Evolutionary conservation across 2,329 filamentous ascomycete species (phyloP).

Genomic region (Aspergillus novoparasiticus): DNA sequence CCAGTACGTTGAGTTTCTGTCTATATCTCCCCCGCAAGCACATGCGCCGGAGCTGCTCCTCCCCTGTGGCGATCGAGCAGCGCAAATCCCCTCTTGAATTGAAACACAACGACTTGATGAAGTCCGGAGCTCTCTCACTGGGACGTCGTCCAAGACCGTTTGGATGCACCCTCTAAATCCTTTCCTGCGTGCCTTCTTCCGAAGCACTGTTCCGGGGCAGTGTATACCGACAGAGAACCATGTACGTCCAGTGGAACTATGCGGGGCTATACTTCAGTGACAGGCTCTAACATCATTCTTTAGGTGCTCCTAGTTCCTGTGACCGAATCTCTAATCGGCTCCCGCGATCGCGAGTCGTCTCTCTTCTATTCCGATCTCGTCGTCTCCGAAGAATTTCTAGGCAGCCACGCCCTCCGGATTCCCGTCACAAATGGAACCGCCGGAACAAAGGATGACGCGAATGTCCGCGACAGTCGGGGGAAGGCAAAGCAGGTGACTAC

Average conservation of each 20-base stretch:
- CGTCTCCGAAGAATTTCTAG: constrained; percentile 89
- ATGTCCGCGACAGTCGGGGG: constrained; percentile 80
- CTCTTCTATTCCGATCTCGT: constrained; percentile 77
- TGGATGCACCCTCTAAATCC: constrained; percentile 99
- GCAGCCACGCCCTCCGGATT: constrained; percentile 92
- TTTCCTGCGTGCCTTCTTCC: constrained; percentile 98
- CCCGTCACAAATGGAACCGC: constrained; percentile 56
- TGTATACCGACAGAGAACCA: constrained; percentile 90
- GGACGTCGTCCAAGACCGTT: constrained; percentile 47
- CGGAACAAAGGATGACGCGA: constrained; percentile 59
- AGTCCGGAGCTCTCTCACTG: constrained; percentile 33
- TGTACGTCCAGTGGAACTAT: constrained; percentile 45
- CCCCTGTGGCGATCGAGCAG: constrained; percentile 32
- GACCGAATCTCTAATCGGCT: constrained; percentile 86
- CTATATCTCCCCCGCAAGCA: constrained; percentile 14
- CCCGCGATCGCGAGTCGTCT: constrained; percentile 84
- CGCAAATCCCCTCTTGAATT: constrained; percentile 26
- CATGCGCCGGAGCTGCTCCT: constrained; percentile 37
- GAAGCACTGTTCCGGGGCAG: constrained; percentile 87
- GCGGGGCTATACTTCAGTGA: constrained; percentile 7
- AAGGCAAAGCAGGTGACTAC: constrained; percentile 96
- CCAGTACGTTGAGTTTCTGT: not conserved
- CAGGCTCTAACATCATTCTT: constrained; percentile 10
- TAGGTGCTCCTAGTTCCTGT: constrained; percentile 87
- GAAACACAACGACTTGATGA: constrained; percentile 41